Conservation (phyloP, 257 asterid species). For the Jacaranda copaia region DNA sequence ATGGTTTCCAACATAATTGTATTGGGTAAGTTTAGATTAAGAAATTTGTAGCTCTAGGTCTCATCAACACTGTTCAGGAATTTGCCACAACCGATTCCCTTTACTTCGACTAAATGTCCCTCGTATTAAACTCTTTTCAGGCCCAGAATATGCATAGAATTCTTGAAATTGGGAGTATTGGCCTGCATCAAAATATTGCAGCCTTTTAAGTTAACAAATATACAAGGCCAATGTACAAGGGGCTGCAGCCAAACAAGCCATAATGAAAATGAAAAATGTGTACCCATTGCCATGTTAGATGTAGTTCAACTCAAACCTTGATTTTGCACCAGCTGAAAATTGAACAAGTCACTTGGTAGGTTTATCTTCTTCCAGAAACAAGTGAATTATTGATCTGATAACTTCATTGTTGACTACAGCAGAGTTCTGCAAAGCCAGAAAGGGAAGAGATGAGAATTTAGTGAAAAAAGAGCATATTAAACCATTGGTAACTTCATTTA, state of each 20-base stretch:
- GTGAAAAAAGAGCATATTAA: not conserved
- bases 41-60: not conserved
- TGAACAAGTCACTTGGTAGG: constrained; percentile 38
- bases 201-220: not conserved
- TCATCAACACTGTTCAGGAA: not conserved
- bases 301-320: not conserved
- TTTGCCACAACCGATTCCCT: not conserved
- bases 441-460: not conserved
- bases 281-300: not conserved
- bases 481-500: too few species aligned
- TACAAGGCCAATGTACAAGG: not conserved
- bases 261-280: not conserved
- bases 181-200: constrained; percentile 17
- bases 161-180: not conserved
- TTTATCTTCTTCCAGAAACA: constrained; percentile 91
- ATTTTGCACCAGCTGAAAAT: constrained; percentile 5
- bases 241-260: too few species aligned
- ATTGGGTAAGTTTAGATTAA: not conserved
- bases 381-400: constrained; percentile 76
- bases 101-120: not conserved
- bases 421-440: constrained; percentile 49
- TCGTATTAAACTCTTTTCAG: not conserved
- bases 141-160: not conserved
- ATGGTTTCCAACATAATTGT: not conserved
- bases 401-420: constrained; percentile 68